Conservation (phyloP, 1,284 basidiomycete genomes). For the Ustilago hordei region DNA sequence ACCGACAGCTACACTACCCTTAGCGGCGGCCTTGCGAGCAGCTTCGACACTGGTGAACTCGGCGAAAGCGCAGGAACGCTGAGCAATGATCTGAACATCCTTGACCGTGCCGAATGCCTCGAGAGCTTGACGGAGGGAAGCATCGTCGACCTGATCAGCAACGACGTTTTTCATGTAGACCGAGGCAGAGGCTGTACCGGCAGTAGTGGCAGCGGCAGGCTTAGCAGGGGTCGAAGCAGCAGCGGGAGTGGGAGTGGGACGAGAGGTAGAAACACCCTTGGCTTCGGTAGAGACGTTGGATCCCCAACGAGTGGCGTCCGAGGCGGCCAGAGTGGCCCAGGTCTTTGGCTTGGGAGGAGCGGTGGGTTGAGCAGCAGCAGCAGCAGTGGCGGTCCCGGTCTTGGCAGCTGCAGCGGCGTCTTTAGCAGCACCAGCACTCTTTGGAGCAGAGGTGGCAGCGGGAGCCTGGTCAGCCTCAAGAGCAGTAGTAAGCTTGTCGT, state of each 20-base stretch:
- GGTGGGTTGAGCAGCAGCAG: slow-evolving; percentile 65
- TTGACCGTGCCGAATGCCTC: slow-evolving; percentile 84
- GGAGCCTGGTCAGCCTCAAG: slow-evolving; percentile 55
- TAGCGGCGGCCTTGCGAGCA: slow-evolving; percentile 86
- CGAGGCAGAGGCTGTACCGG: slow-evolving; percentile 25
- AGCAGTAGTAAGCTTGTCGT: slow-evolving; percentile 50
- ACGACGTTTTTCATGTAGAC: slow-evolving; percentile 75
- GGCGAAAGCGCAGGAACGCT: slow-evolving; percentile 92
- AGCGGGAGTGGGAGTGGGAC: slow-evolving; percentile 57
- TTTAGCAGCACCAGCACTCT: slow-evolving; percentile 27
- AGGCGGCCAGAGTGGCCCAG: slow-evolving; percentile 68
- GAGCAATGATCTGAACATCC: slow-evolving; percentile 87
- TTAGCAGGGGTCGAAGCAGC: slow-evolving; percentile 54
- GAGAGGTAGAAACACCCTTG: slow-evolving; percentile 46
- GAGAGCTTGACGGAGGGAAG: slow-evolving; percentile 76
- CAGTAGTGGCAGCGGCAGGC: slow-evolving; percentile 5
- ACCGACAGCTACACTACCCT: slow-evolving; percentile 86
- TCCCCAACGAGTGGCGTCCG: slow-evolving; percentile 64
- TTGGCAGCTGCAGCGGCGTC: slow-evolving; percentile 41
- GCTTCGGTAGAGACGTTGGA: slow-evolving; percentile 59
- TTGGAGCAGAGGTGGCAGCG: slow-evolving; percentile 51
- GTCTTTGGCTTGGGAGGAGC: slow-evolving; percentile 66
- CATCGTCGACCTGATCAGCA: slow-evolving; percentile 78
- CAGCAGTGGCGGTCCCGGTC: slow-evolving; percentile 60
- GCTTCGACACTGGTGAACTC: slow-evolving; percentile 84